phyloP scores from a whole-genome alignment of 371 early-diverging fungal species.

The Smittium culicis region DNA sequence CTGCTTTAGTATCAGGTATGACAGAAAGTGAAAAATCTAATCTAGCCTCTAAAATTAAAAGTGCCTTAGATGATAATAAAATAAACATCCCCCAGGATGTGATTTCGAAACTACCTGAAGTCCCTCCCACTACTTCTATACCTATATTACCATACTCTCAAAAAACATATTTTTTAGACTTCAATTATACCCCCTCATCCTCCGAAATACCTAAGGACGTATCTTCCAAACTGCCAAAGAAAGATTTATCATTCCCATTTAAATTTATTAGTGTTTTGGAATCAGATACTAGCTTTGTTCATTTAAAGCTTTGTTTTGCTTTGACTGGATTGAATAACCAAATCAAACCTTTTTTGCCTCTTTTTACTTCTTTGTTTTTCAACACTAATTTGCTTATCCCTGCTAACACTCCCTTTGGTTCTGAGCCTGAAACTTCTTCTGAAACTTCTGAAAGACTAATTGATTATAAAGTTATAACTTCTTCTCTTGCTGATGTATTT shows the following conservation, averaged over 20 bases:
- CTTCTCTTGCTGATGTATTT: slow-evolving; percentile 37
- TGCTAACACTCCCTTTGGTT: neutral
- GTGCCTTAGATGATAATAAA: slow-evolving; percentile 23
- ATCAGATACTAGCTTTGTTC: neutral
- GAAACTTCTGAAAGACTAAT: slow-evolving; percentile 17
- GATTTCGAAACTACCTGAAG: slow-evolving; percentile 18
- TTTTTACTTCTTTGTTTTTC: neutral
- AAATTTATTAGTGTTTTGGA: neutral
- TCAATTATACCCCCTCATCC: neutral
- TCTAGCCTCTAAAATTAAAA: slow-evolving; percentile 23
- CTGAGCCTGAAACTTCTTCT: neutral
- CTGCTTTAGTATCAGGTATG: slow-evolving; percentile 13
- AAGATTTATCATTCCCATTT: neutral
- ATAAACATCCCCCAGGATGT: slow-evolving; percentile 20
- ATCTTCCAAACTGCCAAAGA: neutral
- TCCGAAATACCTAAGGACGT: neutral
- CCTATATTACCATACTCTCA: neutral
- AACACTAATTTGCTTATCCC: slow-evolving; percentile 6
- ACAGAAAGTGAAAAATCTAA: slow-evolving; percentile 16
- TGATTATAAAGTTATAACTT: slow-evolving; percentile 40
- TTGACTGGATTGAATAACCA: neutral
- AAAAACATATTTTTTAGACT: neutral
- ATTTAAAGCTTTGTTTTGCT: neutral
- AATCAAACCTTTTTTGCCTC: neutral
- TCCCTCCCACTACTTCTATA: neutral